Evolutionary conservation across 129 eudicot species (phyloP).

Genomic region (Helichrysum umbraculigerum): DNA sequence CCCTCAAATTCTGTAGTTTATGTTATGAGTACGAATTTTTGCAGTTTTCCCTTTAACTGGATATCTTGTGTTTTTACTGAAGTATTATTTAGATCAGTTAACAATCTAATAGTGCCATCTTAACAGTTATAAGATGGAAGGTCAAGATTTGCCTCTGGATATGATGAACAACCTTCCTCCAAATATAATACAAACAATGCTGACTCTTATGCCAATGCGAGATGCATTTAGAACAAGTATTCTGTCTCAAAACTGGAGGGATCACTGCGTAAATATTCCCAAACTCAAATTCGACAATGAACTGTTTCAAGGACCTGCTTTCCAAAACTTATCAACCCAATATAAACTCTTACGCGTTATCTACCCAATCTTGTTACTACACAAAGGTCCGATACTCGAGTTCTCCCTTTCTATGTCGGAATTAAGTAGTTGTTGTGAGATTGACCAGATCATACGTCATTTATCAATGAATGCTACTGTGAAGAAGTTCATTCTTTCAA

Average conservation of each 20-base stretch:
- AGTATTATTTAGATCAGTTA: too few species aligned
- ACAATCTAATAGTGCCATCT: too few species aligned
- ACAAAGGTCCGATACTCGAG: slow-evolving; percentile 28
- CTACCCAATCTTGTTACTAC: slow-evolving; percentile 33
- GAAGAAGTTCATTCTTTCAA: slow-evolving; percentile 16
- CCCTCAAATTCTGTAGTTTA: too few species aligned
- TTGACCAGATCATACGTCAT: slow-evolving; percentile 30
- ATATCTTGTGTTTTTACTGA: too few species aligned
- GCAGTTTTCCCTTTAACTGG: too few species aligned
- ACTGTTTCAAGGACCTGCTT: slow-evolving; percentile 17
- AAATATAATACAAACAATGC: slow-evolving; percentile 28
- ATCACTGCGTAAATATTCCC: slow-evolving; percentile 34
- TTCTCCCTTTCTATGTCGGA: slow-evolving; percentile 28
- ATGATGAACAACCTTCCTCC: slow-evolving; percentile 35
- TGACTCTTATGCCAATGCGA: slow-evolving; percentile 31
- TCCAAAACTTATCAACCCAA: not conserved
- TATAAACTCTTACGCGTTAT: slow-evolving; percentile 18
- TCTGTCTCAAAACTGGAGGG: slow-evolving; percentile 42
- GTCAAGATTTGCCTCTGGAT: not conserved
- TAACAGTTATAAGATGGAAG: slow-evolving; percentile 13
- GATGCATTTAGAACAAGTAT: slow-evolving; percentile 46
- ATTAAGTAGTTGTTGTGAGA: slow-evolving; percentile 23
- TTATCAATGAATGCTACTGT: slow-evolving; percentile 22
- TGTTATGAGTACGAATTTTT: too few species aligned
- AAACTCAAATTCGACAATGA: slow-evolving; percentile 34